Conservation (phyloP, 2,329 filamentous ascomycete species). For the Dichotomopilus funicola region DNA sequence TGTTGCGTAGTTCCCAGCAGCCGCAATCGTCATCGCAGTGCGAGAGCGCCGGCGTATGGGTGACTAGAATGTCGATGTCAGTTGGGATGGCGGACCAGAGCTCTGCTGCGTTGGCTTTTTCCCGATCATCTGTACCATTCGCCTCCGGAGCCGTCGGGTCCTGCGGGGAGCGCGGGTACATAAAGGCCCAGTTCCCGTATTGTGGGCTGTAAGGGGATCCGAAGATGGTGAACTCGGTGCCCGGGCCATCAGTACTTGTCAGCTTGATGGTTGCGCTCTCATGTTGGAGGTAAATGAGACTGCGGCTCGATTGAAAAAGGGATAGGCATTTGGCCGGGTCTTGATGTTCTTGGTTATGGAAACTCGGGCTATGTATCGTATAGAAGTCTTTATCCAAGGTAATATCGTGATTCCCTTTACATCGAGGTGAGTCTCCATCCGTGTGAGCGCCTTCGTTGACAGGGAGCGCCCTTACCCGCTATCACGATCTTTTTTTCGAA, state of each 20-base stretch:
- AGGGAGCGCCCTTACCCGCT: constrained; percentile 43
- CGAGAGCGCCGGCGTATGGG: constrained; percentile 59
- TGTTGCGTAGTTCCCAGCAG: constrained; percentile 52
- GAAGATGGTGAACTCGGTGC: constrained; percentile 59
- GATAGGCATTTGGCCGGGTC: constrained; percentile 46
- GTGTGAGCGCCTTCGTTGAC: too few relatives aligned
- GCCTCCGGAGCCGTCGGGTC: constrained; percentile 9
- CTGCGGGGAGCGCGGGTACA: constrained; percentile 40
- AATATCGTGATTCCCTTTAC: constrained; percentile 65
- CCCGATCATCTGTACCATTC: background rate
- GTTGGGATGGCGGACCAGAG: constrained; percentile 58
- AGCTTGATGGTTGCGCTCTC: constrained; percentile 48
- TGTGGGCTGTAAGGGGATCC: constrained; percentile 62
- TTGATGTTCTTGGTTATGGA: constrained; percentile 52
- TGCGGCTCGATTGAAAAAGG: constrained; percentile 47
- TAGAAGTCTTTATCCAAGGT: constrained; percentile 63
- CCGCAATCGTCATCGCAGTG: constrained; percentile 54
- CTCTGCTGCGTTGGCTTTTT: constrained; percentile 6
- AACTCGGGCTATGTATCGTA: constrained; percentile 42
- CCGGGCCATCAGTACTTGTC: constrained; percentile 46
- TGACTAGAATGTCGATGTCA: constrained; percentile 60
- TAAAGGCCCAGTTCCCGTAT: constrained; percentile 59
- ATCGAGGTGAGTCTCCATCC: background rate
- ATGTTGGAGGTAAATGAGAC: constrained; percentile 61
- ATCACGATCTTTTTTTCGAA: constrained; percentile 67